Conservation (phyloP, 305 asterid species). For the Andrographis paniculata region DNA sequence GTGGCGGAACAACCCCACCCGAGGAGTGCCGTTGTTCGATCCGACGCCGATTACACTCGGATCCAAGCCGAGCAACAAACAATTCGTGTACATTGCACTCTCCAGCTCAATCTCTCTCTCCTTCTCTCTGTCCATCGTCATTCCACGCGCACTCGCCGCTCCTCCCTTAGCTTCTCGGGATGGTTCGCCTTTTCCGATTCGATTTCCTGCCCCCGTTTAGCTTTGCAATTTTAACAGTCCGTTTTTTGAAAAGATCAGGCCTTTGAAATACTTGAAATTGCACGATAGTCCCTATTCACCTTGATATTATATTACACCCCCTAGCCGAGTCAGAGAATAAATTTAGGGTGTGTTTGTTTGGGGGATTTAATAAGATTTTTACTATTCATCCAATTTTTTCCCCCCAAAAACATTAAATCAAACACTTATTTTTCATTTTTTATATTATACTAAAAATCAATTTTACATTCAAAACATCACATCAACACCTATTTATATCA, state of each 20-base stretch:
- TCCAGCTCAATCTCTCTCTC: conserved; percentile 98
- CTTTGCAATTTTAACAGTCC: conserved; percentile 17
- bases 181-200: conserved; percentile 31
- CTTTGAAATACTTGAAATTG: conserved; percentile 25
- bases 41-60: conserved; percentile 87
- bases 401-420: no score
- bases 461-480: no score
- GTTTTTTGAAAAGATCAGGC: conserved; percentile 22
- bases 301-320: no score
- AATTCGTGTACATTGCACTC: conserved; percentile 99
- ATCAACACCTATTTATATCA: no score
- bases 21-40: conserved; percentile 72
- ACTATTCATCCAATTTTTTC: no score
- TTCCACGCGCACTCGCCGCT: conserved; percentile 34
- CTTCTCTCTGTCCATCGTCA: conserved; percentile 99
- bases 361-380: no score
- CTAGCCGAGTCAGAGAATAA: no score
- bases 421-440: no score
- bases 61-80: conserved; percentile 92
- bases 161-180: conserved; percentile 21
- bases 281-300: conserved; percentile 7
- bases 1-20: conserved; percentile 91
- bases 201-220: conserved; percentile 27
- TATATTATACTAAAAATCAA: no score
- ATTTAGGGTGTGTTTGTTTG: no score